Base-by-base conservation (phyloP, 331 rosid species). In the Rhamnella rubrinervis region DNA sequence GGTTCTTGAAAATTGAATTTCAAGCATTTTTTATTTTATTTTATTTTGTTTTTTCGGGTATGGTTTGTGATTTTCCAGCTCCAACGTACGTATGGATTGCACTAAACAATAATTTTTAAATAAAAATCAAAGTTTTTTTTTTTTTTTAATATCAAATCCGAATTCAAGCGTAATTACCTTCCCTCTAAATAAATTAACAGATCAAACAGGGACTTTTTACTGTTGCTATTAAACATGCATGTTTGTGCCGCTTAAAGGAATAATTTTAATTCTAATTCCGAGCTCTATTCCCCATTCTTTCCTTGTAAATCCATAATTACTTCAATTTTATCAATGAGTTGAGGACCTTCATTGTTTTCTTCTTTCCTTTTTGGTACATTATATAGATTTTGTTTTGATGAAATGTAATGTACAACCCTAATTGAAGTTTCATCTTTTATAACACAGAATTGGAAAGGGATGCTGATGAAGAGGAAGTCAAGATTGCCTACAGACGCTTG, bases 391-490 rank as follows among this genome's bases (percentile, higher is more conserved):
- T 49, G 55, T 49, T 49, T 49, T 9, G 4, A 8, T 15, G 15
- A 12, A 8, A 12, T 3, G 4, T 49, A 14, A 6, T 6, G n/a
- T 19, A 21, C 8, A 53, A 18, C 2, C 19, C 7, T 59, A 59
- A 25, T 59, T 25, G 10, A n/a, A 17, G 38, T 44, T 20, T 46
- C 20, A 52, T 11, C 39, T 66, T 8, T 65, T 70, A 12, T 63
- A 75, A 47, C 66, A 71, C 89, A 93, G 98, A 93, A 82, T 68
- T 93, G 71, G 96, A 88, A 78, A 71, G 83, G 85, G 89, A 85
- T 71, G 97, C 96, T 21, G 88, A 84, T 58, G 98, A 90, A 1
- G 96, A 88, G 46, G 85, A 84, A 89, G 88, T 93, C 77, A 93
- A 93, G 85, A 77, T 66, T 75, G 85, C 98, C 6, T 93, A 93